Evolutionary conservation across 225 moss, liverwort and hornwort genomes (phyloP).

Genomic region (Ulota crispa): DNA sequence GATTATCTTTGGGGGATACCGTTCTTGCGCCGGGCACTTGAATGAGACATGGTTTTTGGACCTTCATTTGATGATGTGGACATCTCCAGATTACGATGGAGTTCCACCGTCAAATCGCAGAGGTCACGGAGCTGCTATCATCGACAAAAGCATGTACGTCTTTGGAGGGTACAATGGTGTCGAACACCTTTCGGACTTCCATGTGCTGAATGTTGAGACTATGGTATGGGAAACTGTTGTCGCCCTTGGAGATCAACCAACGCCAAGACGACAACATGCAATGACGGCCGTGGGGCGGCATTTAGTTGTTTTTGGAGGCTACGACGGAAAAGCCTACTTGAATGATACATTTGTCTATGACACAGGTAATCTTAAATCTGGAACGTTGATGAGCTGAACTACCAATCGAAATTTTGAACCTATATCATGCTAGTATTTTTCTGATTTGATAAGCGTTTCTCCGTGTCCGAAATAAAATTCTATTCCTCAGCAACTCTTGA

Average conservation of each 20-base stretch:
- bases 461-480: not conserved
- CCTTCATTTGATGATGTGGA: conserved; percentile 71
- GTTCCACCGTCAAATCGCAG: conserved; percentile 78
- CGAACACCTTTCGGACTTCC: conserved; percentile 75
- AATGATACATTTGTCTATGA: conserved; percentile 80
- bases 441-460: not conserved
- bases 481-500: not conserved
- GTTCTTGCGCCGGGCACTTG: conserved; percentile 70
- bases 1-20: conserved; percentile 92
- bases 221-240: conserved; percentile 74
- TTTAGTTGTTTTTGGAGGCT: conserved; percentile 86
- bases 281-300: conserved; percentile 74
- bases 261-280: conserved; percentile 82
- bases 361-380: conserved; percentile 40
- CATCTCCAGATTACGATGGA: conserved; percentile 72
- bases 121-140: conserved; percentile 71
- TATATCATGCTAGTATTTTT: not conserved
- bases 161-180: conserved; percentile 86
- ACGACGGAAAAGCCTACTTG: conserved; percentile 68
- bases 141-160: conserved; percentile 69
- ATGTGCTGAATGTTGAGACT: conserved; percentile 61
- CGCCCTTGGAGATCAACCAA: conserved; percentile 60
- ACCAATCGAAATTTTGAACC: not conserved
- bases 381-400: not conserved
- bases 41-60: conserved; percentile 90